Percentiles rank a stretch among this genome's conserved stretches.
Conservation (phyloP, 805 yeast genomes). For the Candida insectalens region DNA sequence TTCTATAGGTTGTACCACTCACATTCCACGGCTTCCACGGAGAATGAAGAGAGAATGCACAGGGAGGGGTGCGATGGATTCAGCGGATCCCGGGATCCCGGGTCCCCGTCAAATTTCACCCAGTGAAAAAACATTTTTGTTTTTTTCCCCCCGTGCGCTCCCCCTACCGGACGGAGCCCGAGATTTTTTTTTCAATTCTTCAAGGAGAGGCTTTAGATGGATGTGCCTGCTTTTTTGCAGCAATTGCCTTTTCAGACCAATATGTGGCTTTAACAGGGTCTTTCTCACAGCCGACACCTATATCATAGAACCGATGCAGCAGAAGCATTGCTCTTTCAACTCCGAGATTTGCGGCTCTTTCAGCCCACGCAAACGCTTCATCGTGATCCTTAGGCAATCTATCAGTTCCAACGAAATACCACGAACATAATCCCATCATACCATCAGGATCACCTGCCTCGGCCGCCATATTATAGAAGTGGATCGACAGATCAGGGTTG, state of each 20-base stretch:
- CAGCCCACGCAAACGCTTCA: constrained; percentile 94
- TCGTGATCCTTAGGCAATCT: constrained; percentile 72
- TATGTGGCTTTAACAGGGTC: constrained; percentile 47
- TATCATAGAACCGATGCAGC: constrained; percentile 72
- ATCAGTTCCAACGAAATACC: constrained; percentile 90
- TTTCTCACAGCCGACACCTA: constrained; percentile 75
- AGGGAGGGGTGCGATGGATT: too few species aligned
- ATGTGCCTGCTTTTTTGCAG: too few species aligned
- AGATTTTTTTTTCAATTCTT: too few species aligned
- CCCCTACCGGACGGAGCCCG: too few species aligned
- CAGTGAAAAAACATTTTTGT: too few species aligned
- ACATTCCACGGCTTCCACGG: too few species aligned
- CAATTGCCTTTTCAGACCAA: constrained; percentile 63
- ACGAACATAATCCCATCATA: constrained; percentile 91
- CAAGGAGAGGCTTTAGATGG: too few species aligned
- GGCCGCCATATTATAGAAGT: constrained; percentile 89
- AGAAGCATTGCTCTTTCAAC: constrained; percentile 83
- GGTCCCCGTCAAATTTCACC: too few species aligned
- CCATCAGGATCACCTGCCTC: constrained; percentile 78
- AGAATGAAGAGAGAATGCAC: too few species aligned
- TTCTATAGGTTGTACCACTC: too few species aligned
- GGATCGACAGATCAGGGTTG: constrained; percentile 78
- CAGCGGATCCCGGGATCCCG: too few species aligned
- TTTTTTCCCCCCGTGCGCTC: too few species aligned
- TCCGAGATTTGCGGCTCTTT: constrained; percentile 60